Evolutionary conservation across 805 yeast genomes (phyloP), one percentile per base, ranked within the genome.

Genomic region (Starmerella davenportii): DNA sequence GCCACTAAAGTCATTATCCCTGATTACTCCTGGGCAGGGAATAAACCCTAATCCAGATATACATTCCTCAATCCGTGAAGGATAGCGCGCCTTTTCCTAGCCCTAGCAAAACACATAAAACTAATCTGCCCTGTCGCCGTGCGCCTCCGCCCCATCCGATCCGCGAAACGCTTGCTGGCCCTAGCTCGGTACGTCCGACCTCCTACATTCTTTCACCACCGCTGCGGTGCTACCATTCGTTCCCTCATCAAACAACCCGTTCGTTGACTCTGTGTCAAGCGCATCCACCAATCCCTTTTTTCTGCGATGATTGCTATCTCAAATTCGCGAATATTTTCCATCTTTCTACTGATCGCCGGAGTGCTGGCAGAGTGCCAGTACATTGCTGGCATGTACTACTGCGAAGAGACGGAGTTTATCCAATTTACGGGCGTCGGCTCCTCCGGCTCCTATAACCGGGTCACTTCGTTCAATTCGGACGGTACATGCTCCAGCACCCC

Each of bases 391-490:
- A 81, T 81, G 66, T 77, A 76, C 68, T 85, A 78, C 72, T 84
- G 95, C 64, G 61, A 70, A 47, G 60, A 71, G 46, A 79, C 79
- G 38, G 52, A 61, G 44, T 85, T 80, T 45, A 66, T 80, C 43
- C 63, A 65, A 42, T 81, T 79, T 66, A 47, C 65, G 34, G 73
- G 74, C 49, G 70, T 90, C 42, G 96, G 96, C 27, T 81, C 68
- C 59, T 69, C 90, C 18, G 95, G 95, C 49, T 62, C 84, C 18
- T 90, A 80, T 65, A 53, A 64, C 51, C 85, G 78, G 49, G 84
- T 90, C 49, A 76, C 85, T 47, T 49, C 58, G 53, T 85, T 90
- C 93, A 74, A 76, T 59, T 73, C 70, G 54, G 43, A 60, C 43
- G 84, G 95, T 57, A 40, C 64, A 27, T 85, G 95, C 66, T 53